phyloP scores from a whole-genome alignment of 2,329 filamentous ascomycete species.

The Lecanosticta acicola region DNA sequence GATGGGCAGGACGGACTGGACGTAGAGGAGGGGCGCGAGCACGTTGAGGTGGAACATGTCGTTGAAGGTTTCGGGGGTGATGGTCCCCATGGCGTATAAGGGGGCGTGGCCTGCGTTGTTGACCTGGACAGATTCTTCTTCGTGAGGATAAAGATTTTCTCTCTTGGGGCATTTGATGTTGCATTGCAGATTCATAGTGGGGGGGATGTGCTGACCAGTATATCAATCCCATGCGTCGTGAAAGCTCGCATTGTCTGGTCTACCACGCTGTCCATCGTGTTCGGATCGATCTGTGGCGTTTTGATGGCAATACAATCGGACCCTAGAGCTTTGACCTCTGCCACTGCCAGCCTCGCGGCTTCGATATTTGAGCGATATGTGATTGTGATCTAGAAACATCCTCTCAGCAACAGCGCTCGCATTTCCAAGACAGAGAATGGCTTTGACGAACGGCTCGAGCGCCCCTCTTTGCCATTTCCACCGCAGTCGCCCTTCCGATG shows the following conservation, averaged over 20 bases:
- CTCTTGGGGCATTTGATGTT: too few species aligned
- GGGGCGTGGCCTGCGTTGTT: slow-evolving; percentile 35
- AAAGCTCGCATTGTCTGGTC: slow-evolving; percentile 7
- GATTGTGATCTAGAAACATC: slow-evolving; percentile 33
- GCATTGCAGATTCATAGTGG: too few species aligned
- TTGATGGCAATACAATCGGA: slow-evolving; percentile 35
- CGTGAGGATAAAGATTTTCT: too few species aligned
- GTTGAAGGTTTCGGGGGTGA: slow-evolving; percentile 43
- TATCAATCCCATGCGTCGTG: slow-evolving; percentile 33
- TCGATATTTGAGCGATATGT: slow-evolving; percentile 28
- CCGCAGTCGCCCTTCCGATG: slow-evolving; percentile 45
- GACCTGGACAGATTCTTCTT: too few species aligned
- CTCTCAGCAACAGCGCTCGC: background rate
- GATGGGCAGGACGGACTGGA: slow-evolving; percentile 49
- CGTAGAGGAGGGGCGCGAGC: slow-evolving; percentile 49
- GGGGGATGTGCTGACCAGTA: slow-evolving; percentile 22
- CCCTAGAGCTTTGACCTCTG: slow-evolving; percentile 27
- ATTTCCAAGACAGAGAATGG: background rate
- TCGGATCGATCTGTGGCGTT: background rate
- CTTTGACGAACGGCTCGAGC: slow-evolving; percentile 34
- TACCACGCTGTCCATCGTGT: slow-evolving; percentile 5
- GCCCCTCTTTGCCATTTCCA: slow-evolving; percentile 44
- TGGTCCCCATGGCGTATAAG: slow-evolving; percentile 23
- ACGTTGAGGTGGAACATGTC: slow-evolving; percentile 55
- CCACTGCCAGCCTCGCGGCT: slow-evolving; percentile 13